Evolutionary conservation across 352 stramenopile genomes (phyloP).

Genomic region (Phytopythium litorale): DNA sequence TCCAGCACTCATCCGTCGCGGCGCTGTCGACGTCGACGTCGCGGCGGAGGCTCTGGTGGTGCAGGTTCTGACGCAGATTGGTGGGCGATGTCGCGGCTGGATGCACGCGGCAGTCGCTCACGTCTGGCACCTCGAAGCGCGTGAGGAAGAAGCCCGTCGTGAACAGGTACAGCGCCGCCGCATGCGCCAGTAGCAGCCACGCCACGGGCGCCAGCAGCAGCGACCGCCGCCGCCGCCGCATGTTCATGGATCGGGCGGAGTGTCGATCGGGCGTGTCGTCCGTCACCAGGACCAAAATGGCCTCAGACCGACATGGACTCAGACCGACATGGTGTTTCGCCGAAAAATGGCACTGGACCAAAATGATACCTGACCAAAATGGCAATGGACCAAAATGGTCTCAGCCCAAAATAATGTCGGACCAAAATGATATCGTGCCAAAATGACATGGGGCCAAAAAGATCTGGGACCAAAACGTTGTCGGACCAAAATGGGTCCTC

Average conservation of each 20-base stretch:
- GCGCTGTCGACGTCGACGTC: neutral
- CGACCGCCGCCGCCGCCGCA: neutral
- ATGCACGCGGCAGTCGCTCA: constrained; percentile 46
- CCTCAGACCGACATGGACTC: neutral
- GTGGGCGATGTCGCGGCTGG: constrained; percentile 12
- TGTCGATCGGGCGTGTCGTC: too few species aligned
- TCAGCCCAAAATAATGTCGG: too few species aligned
- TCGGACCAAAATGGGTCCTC: too few species aligned
- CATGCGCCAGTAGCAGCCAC: constrained; percentile 45
- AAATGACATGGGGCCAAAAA: too few species aligned
- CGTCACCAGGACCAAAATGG: too few species aligned
- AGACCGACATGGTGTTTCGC: too few species aligned
- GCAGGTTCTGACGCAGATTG: neutral
- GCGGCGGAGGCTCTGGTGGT: too few species aligned
- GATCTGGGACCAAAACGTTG: too few species aligned
- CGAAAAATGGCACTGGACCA: too few species aligned
- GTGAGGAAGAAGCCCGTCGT: constrained; percentile 88
- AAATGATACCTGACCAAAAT: too few species aligned
- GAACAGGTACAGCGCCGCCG: constrained; percentile 71
- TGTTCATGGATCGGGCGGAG: neutral
- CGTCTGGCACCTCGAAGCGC: constrained; percentile 75
- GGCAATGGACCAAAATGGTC: too few species aligned
- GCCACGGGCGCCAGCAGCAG: constrained; percentile 12
- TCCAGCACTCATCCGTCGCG: constrained; percentile 51
- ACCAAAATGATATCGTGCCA: too few species aligned